A percentile compares a stretch with the other conserved stretches of the same genome.
Conservation (phyloP, 371 early-diverging fungal species). For the Smittium culicis region DNA sequence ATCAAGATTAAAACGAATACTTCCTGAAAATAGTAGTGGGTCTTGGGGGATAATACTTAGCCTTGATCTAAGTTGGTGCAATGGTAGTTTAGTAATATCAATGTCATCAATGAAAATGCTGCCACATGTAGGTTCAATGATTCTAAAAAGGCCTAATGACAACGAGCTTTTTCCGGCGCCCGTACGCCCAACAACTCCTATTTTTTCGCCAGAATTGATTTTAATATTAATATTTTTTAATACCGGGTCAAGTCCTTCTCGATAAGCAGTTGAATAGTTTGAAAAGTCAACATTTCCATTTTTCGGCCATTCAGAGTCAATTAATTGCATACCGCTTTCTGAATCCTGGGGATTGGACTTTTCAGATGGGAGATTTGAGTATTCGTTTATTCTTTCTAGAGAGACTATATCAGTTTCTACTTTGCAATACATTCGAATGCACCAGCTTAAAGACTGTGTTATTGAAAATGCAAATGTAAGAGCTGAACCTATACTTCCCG, state of each 20-base stretch:
- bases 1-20: constrained; percentile 51
- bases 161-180: constrained; percentile 68
- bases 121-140: constrained; percentile 55
- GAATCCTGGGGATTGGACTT: no score
- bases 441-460: constrained; percentile 58
- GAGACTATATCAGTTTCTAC: constrained; percentile 78
- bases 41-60: constrained; percentile 72
- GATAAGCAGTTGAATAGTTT: constrained; percentile 48
- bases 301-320: constrained; percentile 52
- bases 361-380: constrained; percentile 54
- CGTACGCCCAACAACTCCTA: constrained; percentile 68
- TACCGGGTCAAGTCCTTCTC: constrained; percentile 52
- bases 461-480: constrained; percentile 61
- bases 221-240: constrained; percentile 49
- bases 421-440: constrained; percentile 59
- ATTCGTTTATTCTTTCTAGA: constrained; percentile 71
- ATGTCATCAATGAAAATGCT: constrained; percentile 60
- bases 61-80: constrained; percentile 50
- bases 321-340: constrained; percentile 21
- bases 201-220: constrained; percentile 47
- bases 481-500: constrained; percentile 49
- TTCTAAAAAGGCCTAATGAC: constrained; percentile 56
- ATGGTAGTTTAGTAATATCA: constrained; percentile 53
- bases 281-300: constrained; percentile 49
- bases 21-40: constrained; percentile 49